Conservation (phyloP, 768 basidiomycete species). For the Rubroboletus pulcherrimus region DNA sequence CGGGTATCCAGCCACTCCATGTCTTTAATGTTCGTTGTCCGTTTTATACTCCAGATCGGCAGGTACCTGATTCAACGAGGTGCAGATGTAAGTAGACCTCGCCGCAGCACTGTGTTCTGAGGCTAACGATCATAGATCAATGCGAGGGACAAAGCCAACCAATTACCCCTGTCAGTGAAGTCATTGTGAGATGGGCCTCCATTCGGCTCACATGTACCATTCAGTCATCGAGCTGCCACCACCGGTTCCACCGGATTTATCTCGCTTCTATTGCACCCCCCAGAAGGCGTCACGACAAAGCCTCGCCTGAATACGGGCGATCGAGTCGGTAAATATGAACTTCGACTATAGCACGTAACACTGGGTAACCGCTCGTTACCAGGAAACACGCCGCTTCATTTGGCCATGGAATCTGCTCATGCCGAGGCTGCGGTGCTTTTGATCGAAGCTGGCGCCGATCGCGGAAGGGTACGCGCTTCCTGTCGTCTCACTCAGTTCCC, state of each 20-base stretch:
- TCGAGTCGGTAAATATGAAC: slow-evolving; percentile 54
- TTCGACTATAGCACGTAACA: background rate
- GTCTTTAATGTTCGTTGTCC: slow-evolving; percentile 24
- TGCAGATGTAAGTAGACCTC: slow-evolving; percentile 71
- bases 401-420: slow-evolving; percentile 95
- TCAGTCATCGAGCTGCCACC: slow-evolving; percentile 91
- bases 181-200: background rate
- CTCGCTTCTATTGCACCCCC: slow-evolving; percentile 77
- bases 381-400: slow-evolving; percentile 96
- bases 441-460: slow-evolving; percentile 95
- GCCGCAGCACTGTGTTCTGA: slow-evolving; percentile 27
- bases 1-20: slow-evolving; percentile 23
- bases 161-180: slow-evolving; percentile 71
- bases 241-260: slow-evolving; percentile 92
- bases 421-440: slow-evolving; percentile 86
- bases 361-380: slow-evolving; percentile 11
- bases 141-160: slow-evolving; percentile 89
- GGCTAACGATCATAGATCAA: slow-evolving; percentile 68
- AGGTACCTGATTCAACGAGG: slow-evolving; percentile 80
- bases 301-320: slow-evolving; percentile 84
- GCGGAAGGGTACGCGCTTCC: slow-evolving; percentile 63
- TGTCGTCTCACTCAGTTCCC: background rate
- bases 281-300: slow-evolving; percentile 61
- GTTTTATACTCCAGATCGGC: slow-evolving; percentile 62
- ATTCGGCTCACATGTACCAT: slow-evolving; percentile 5